phyloP scores from a whole-genome alignment of 345 rosid genomes.

The Ceriops decandra region DNA sequence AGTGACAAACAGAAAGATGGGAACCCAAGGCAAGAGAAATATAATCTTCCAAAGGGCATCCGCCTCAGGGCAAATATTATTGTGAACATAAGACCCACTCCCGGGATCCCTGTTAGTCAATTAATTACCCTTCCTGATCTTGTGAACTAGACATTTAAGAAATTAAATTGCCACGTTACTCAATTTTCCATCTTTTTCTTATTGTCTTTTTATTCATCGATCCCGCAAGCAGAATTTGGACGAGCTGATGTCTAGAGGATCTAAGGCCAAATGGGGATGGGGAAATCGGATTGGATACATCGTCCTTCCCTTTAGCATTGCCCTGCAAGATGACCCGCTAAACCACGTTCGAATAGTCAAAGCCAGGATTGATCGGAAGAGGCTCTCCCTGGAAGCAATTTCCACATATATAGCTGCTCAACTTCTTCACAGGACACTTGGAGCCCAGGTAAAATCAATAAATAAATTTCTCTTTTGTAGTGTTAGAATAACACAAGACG shows the following conservation, averaged over 20 bases:
- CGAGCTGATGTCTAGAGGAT: slow-evolving; percentile 25
- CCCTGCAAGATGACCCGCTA: slow-evolving; percentile 32
- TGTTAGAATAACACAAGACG: no score
- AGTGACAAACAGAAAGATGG: slow-evolving; percentile 16
- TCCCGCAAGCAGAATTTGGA: slow-evolving; percentile 21
- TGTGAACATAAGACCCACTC: slow-evolving; percentile 33
- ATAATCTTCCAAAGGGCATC: slow-evolving; percentile 19
- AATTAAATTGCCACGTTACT: not conserved
- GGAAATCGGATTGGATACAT: slow-evolving; percentile 40
- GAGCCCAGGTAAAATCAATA: slow-evolving; percentile 21
- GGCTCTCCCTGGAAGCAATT: slow-evolving; percentile 24
- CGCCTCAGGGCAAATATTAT: slow-evolving; percentile 35
- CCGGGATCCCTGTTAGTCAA: slow-evolving; percentile 31
- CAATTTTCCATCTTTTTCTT: no score
- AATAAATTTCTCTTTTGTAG: no score
- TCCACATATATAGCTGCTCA: slow-evolving; percentile 10
- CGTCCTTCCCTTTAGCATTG: slow-evolving; percentile 31
- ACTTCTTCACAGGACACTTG: slow-evolving; percentile 3
- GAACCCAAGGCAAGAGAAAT: slow-evolving; percentile 13
- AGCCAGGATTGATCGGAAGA: slow-evolving; percentile 33
- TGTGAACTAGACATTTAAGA: not conserved
- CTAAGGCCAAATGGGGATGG: slow-evolving; percentile 32
- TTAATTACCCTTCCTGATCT: not conserved
- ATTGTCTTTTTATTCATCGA: no score
- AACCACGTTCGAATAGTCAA: slow-evolving; percentile 28